Percentiles rank a stretch among this genome's conserved stretches.
Evolutionary conservation across 1,284 basidiomycete species (phyloP).

Genomic region (Pseudozyma hubeiensis): DNA sequence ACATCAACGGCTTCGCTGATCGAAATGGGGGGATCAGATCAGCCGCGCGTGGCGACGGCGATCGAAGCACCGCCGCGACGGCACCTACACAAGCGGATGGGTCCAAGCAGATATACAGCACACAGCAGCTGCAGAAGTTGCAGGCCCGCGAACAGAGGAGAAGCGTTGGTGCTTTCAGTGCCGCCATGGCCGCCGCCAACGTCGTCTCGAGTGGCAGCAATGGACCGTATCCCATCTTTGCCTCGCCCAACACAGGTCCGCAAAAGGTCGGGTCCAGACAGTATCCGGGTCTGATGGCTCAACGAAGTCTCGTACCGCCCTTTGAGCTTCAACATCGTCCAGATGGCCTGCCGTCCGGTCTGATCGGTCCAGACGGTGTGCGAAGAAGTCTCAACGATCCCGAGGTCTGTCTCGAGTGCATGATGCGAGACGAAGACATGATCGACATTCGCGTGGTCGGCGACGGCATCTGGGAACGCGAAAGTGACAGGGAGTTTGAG

Average conservation of each 20-base stretch:
- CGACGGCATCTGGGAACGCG: constrained; percentile 88
- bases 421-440: constrained; percentile 99
- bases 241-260: constrained; percentile 30
- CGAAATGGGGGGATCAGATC: constrained; percentile 15
- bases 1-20: constrained; percentile 18
- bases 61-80: constrained; percentile 16
- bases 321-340: constrained; percentile 67
- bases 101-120: constrained; percentile 43
- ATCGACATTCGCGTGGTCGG: constrained; percentile 90
- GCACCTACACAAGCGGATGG: constrained; percentile 9
- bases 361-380: constrained; percentile 63
- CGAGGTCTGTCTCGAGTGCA: constrained; percentile 96
- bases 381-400: constrained; percentile 62
- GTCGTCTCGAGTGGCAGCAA: constrained; percentile 56
- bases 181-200: constrained; percentile 56
- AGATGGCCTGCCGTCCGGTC: constrained; percentile 59
- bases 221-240: constrained; percentile 63
- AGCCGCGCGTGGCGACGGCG: constrained; percentile 12
- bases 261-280: constrained; percentile 48
- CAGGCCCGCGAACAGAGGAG: constrained; percentile 58
- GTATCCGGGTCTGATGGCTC: constrained; percentile 64
- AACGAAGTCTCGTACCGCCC: constrained; percentile 64
- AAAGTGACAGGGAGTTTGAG: constrained; percentile 83
- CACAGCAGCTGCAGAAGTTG: constrained; percentile 61
- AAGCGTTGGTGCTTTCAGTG: constrained; percentile 59